These are phyloP conservation scores for Beauveria pseudobassiana DNA, from an alignment of 2,329 filamentous ascomycete genomes.

Conservation along the genomic window DNA sequence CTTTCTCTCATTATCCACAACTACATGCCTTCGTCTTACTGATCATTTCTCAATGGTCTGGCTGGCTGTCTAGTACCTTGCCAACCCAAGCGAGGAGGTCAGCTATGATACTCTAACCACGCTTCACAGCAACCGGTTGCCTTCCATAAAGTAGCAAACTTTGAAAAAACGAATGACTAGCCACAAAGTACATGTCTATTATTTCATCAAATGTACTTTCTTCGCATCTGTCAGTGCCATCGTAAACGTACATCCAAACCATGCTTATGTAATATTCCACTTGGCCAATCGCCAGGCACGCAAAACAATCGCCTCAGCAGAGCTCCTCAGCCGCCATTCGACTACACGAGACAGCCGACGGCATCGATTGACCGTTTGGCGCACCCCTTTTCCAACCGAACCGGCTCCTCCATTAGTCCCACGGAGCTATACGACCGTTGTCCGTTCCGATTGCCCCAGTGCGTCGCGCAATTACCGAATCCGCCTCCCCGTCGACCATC, in stretches of 20 bases:
- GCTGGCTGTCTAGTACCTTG: not conserved
- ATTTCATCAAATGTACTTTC: no score
- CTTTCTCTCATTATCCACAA: no score
- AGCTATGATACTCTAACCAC: not conserved
- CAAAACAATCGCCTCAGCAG: conserved; percentile 13
- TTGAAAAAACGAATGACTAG: not conserved
- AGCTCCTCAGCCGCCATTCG: not conserved
- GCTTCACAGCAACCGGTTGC: not conserved
- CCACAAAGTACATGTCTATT: not conserved
- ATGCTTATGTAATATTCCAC: conserved; percentile 11
- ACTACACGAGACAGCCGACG: conserved; percentile 6
- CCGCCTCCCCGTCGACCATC: conserved; percentile 3
- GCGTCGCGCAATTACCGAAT: conserved; percentile 15
- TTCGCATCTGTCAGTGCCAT: not conserved
- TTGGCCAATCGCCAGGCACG: conserved; percentile 10
- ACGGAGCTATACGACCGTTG: not conserved
- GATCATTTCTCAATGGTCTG: not conserved
- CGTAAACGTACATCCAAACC: no score
- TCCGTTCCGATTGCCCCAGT: not conserved
- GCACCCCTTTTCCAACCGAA: not conserved
- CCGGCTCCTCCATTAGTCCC: not conserved
- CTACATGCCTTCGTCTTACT: no score
- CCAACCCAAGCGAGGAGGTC: not conserved
- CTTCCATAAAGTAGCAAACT: not conserved
- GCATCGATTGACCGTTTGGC: conserved; percentile 1